phyloP scores from a whole-genome alignment of 2,329 filamentous ascomycete genomes.

The Alternaria novae-zelandiae region DNA sequence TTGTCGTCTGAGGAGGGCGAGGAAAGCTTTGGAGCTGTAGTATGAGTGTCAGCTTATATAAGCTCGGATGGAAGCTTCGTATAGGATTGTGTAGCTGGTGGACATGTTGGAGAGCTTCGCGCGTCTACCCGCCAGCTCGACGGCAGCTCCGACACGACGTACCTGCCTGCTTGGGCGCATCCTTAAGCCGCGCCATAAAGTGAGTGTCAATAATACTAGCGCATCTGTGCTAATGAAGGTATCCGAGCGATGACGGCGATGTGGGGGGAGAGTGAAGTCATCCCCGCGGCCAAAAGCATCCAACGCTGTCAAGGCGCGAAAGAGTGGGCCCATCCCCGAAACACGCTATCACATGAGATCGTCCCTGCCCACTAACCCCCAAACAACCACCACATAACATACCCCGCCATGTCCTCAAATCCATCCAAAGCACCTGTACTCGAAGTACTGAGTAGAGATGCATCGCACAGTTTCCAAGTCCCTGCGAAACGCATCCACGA shows the following conservation, averaged over 20 bases:
- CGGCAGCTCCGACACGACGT: neutral
- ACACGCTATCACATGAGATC: conserved; percentile 32
- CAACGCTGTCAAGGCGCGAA: neutral
- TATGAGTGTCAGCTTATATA: neutral
- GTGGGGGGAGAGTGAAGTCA: conserved; percentile 11
- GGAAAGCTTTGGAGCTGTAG: neutral
- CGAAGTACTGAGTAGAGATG: conserved; percentile 24
- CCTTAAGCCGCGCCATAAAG: conserved; percentile 19
- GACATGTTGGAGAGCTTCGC: neutral
- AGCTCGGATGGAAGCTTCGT: neutral
- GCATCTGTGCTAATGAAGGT: neutral
- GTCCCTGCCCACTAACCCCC: neutral
- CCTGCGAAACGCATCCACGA: conserved; percentile 87
- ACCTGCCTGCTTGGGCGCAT: conserved; percentile 5
- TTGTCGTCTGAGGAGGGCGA: conserved; percentile 15
- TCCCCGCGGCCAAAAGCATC: neutral
- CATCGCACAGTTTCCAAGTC: conserved; percentile 60
- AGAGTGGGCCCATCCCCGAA: conserved; percentile 7
- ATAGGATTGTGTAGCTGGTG: neutral
- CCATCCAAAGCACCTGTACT: conserved; percentile 26
- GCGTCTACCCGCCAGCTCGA: neutral
- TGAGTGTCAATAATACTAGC: neutral
- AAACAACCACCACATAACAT: neutral
- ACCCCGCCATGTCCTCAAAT: conserved; percentile 32
- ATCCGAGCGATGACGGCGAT: neutral